Evolutionary conservation across 2,329 filamentous ascomycete species (phyloP).

Genomic region (Hortaea werneckii): DNA sequence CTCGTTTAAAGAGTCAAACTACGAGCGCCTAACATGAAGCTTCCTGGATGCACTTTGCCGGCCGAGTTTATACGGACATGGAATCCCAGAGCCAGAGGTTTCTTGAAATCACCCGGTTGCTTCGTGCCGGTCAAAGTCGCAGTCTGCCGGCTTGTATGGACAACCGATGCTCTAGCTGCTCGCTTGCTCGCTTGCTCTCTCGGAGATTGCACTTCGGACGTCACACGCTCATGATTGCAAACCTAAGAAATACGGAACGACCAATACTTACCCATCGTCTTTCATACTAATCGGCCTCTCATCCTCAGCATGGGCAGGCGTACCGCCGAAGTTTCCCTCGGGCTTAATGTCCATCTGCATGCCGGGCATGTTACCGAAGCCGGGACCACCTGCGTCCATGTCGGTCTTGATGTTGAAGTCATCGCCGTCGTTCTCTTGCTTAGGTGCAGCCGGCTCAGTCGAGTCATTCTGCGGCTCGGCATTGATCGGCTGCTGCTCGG

Average conservation of each 20-base stretch:
- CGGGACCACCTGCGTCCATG: constrained; percentile 5
- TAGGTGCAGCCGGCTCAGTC: constrained; percentile 5
- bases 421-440: constrained; percentile 11
- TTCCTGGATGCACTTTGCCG: too few species aligned
- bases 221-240: constrained; percentile 4
- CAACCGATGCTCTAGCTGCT: too few species aligned
- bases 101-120: too few species aligned
- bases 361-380: constrained; percentile 19
- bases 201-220: too few species aligned
- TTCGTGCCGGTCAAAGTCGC: too few species aligned
- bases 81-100: too few species aligned
- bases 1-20: too few species aligned
- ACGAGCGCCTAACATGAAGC: too few species aligned
- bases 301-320: constrained; percentile 26
- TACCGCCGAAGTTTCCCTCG: constrained; percentile 16
- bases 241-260: neutral
- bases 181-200: too few species aligned
- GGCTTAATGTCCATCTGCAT: constrained; percentile 14
- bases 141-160: too few species aligned
- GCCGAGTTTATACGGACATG: too few species aligned
- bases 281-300: constrained; percentile 59
- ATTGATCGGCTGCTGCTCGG: constrained; percentile 7
- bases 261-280: constrained; percentile 73
- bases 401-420: constrained; percentile 22
- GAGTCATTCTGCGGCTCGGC: constrained; percentile 11